Base-by-base conservation (phyloP, 176 grass and related monocot genomes). In the Triticum monococcum region DNA sequence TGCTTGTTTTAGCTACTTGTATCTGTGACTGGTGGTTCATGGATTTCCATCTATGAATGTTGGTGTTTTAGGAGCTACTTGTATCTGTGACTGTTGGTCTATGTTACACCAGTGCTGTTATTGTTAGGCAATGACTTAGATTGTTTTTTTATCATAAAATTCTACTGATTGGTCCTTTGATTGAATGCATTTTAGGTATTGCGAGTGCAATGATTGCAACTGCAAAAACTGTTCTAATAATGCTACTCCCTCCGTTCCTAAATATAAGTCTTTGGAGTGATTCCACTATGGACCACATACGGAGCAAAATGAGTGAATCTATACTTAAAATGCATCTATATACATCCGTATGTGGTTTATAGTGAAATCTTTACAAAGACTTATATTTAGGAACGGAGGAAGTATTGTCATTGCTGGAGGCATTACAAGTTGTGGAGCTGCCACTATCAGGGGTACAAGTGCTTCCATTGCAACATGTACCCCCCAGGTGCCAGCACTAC, bases 151-250 rank as follows among this genome's bases (percentile, higher is more conserved):
- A 59, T 59, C 16, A 59, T 67, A 30, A 30, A 30, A 30, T 30
- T 30, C 28, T 30, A 30, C 28, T 30, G 28, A 2, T 30, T 30
- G 28, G 28, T 30, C 28, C 28, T 30, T 30, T 20, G 5, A 45
- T 18, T 68, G 62, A 73, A 67, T 90, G 66, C 4, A 45, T 87
- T 70, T 35, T 71, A 90, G 74, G 84, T 87, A 87, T 66, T 80
- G 84, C 18, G 67, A 84, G 25, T 90, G 84, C 48, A 71, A 77
- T 82, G 88, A 22, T 31, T 89, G 88, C 70, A 89, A 81, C 62
- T 89, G 83, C 38, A 77, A 23, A 61, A 23, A 23, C 57, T 61
- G 22, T 61, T 23, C 17, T 1, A 60, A 16, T 52, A 17, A 17
- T 52, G 14, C 17, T 52, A 52, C 0, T 3, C 0, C 7, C 56